phyloP scores from a whole-genome alignment of 345 rosid species.

The Rubroshorea leprosula region DNA sequence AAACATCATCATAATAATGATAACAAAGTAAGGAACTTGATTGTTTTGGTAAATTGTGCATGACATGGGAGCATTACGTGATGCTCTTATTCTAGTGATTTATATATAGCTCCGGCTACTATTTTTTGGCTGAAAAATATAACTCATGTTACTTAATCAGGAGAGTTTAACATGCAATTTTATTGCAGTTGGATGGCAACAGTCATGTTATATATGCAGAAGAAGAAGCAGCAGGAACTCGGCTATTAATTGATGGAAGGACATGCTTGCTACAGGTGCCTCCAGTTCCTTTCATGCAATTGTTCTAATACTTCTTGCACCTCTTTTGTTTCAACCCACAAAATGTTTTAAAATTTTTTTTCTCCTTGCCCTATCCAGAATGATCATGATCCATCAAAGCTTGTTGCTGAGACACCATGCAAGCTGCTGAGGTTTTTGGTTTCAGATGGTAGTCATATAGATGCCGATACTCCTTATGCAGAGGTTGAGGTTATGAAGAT shows the following conservation, averaged over 20 bases:
- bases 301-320: slow-evolving; percentile 1
- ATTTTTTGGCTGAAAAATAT: no score
- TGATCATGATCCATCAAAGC: slow-evolving; percentile 98
- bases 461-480: slow-evolving; percentile 89
- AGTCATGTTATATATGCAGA: slow-evolving; percentile 99
- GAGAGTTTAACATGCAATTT: not conserved
- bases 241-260: slow-evolving; percentile 97
- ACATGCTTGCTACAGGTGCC: slow-evolving; percentile 93
- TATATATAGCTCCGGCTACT: no score
- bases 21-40: not conserved
- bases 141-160: no score
- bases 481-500: slow-evolving; percentile 99
- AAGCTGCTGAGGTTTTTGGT: slow-evolving; percentile 91
- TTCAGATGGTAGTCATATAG: slow-evolving; percentile 81
- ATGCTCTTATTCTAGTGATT: no score
- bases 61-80: no score
- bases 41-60: no score
- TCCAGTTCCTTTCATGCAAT: slow-evolving; percentile 10
- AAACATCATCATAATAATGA: no score
- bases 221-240: slow-evolving; percentile 99
- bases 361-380: slow-evolving; percentile 42
- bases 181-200: slow-evolving; percentile 87
- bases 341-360: slow-evolving; percentile 14
- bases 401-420: slow-evolving; percentile 99
- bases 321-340: not conserved